These are phyloP conservation scores for Colletotrichum chlorophyti DNA, from an alignment of 2,329 filamentous ascomycete species.

Conservation along the genomic window DNA sequence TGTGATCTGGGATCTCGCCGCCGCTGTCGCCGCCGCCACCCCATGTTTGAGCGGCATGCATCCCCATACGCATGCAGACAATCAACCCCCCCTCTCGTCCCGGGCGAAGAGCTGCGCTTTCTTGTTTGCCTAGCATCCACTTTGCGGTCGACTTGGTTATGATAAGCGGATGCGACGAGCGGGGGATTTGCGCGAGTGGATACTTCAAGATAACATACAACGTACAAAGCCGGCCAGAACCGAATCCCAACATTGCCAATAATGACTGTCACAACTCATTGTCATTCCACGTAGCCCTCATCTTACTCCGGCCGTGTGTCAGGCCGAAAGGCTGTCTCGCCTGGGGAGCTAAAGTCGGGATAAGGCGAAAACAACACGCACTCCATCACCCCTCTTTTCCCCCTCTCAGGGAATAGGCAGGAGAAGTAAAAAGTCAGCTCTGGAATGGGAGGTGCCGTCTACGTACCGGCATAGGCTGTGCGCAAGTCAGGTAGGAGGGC, in stretches of 20 bases:
- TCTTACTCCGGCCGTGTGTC: conserved; percentile 24
- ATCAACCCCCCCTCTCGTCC: conserved; percentile 17
- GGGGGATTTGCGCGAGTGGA: conserved; percentile 7
- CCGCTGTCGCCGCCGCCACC: conserved; percentile 28
- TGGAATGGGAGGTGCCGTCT: conserved; percentile 9
- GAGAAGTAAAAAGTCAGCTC: not conserved
- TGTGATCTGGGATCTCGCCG: conserved; percentile 27
- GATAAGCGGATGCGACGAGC: conserved; percentile 3
- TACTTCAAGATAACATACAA: conserved; percentile 5
- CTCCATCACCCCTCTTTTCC: not conserved
- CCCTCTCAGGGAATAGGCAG: not conserved
- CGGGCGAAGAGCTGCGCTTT: not conserved
- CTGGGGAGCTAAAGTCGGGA: conserved; percentile 26
- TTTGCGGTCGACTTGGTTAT: conserved; percentile 15
- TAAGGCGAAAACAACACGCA: not conserved
- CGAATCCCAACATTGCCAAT: conserved; percentile 10
- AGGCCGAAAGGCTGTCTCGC: conserved; percentile 28
- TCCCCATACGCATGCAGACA: conserved; percentile 27
- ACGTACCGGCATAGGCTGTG: conserved; percentile 22
- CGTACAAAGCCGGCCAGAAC: conserved; percentile 2
- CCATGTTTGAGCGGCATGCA: conserved; percentile 28
- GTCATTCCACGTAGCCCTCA: conserved; percentile 17
- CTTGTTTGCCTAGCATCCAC: conserved; percentile 11
- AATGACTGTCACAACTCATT: conserved; percentile 19
- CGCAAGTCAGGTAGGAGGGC: conserved; percentile 12